Evolutionary conservation across 2,329 filamentous ascomycete genomes (phyloP).

Genomic region (Bipolaris oryzae): DNA sequence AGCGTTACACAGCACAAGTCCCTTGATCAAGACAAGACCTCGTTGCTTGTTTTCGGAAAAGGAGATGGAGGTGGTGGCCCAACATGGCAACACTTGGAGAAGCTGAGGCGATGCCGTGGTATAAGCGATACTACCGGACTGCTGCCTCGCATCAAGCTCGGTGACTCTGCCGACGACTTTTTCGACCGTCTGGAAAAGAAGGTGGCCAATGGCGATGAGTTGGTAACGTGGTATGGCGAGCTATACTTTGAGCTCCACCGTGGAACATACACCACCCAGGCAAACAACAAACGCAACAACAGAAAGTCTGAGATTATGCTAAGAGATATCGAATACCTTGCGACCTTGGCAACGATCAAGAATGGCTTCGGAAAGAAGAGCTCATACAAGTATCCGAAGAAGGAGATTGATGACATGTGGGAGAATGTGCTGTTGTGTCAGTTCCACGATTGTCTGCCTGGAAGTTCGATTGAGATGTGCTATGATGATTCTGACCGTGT

Average conservation of each 20-base stretch:
- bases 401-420: conserved; percentile 96
- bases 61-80: conserved; percentile 95
- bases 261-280: conserved; percentile 95
- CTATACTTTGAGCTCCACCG: conserved; percentile 97
- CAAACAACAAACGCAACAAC: conserved; percentile 97
- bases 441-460: conserved; percentile 96
- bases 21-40: conserved; percentile 89
- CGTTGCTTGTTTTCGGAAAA: conserved; percentile 92
- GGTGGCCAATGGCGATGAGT: conserved; percentile 66
- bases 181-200: conserved; percentile 85
- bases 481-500: conserved; percentile 91
- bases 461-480: conserved; percentile 96
- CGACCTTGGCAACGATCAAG: conserved; percentile 81
- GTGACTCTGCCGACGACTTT: conserved; percentile 90
- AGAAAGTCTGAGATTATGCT: conserved; percentile 83
- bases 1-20: conserved; percentile 94
- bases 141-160: conserved; percentile 86
- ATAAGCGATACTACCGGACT: conserved; percentile 85
- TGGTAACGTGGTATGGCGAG: conserved; percentile 97
- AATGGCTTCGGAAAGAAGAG: conserved; percentile 55
- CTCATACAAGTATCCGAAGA: conserved; percentile 86
- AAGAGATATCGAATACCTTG: conserved; percentile 84
- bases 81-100: conserved; percentile 92
- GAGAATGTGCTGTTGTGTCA: conserved; percentile 89
- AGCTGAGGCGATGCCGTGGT: conserved; percentile 88